Conservation (phyloP, 345 rosid species). For the Hypericum perforatum region DNA sequence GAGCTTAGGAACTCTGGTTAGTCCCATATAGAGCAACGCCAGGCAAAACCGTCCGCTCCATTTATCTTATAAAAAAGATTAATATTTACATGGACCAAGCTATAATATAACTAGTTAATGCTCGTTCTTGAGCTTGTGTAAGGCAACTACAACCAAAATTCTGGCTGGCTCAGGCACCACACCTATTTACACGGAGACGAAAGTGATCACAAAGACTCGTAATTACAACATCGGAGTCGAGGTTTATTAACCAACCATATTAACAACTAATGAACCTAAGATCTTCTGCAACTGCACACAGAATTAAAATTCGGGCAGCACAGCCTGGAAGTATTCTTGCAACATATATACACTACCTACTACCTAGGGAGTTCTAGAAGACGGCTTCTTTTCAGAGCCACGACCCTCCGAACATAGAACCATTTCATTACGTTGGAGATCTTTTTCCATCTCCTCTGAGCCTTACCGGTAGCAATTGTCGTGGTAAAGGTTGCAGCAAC, state of each 20-base stretch:
- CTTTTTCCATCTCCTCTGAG: slow-evolving; percentile 84
- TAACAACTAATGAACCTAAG: slow-evolving; percentile 7
- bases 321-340: neutral
- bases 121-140: slow-evolving; percentile 7
- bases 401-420: slow-evolving; percentile 52
- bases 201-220: slow-evolving; percentile 4
- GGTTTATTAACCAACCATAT: slow-evolving; percentile 11
- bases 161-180: slow-evolving; percentile 8
- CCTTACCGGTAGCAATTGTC: slow-evolving; percentile 33
- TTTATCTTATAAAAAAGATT: no score
- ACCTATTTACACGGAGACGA: slow-evolving; percentile 5
- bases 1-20: no score
- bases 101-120: neutral
- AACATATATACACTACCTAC: slow-evolving; percentile 14
- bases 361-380: slow-evolving; percentile 14
- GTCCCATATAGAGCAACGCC: no score
- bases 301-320: slow-evolving; percentile 16
- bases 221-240: slow-evolving; percentile 1
- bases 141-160: slow-evolving; percentile 7
- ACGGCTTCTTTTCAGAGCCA: slow-evolving; percentile 28
- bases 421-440: slow-evolving; percentile 70
- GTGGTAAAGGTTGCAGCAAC: slow-evolving; percentile 1
- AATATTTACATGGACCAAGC: no score
- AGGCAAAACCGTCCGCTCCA: no score
- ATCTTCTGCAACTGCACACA: slow-evolving; percentile 17